phyloP scores from a whole-genome alignment of 2,329 filamentous ascomycete species.

The Botrytis byssoidea region DNA sequence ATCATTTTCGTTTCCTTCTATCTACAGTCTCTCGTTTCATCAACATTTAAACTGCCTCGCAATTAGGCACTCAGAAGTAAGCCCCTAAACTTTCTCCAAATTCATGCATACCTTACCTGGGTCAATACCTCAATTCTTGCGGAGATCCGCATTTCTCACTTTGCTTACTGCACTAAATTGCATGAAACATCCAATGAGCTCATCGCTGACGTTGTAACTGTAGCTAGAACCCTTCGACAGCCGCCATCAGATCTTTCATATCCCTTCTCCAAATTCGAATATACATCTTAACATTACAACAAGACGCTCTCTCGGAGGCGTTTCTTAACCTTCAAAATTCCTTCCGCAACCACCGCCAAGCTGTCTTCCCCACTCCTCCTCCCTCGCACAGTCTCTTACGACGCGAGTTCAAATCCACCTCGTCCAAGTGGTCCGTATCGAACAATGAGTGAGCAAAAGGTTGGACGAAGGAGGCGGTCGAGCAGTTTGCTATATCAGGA shows the following conservation, averaged over 20 bases:
- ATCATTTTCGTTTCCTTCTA: neutral
- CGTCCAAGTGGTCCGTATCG: conserved; percentile 52
- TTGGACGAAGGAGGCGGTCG: conserved; percentile 83
- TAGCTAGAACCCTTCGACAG: conserved; percentile 8
- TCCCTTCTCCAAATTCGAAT: neutral
- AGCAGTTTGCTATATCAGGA: conserved; percentile 98
- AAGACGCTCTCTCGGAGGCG: conserved; percentile 30
- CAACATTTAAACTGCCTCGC: neutral
- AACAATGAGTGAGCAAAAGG: conserved; percentile 61
- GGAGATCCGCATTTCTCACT: neutral
- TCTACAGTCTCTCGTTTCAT: conserved; percentile 5
- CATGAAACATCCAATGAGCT: conserved; percentile 13
- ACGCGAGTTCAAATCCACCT: conserved; percentile 71
- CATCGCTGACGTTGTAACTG: conserved; percentile 16
- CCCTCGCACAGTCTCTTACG: conserved; percentile 87
- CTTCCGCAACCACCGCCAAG: conserved; percentile 75
- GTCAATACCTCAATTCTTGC: neutral
- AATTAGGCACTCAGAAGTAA: conserved; percentile 9
- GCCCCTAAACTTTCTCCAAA: conserved; percentile 5
- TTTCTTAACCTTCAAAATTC: conserved; percentile 36
- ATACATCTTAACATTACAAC: neutral
- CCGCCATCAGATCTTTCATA: neutral
- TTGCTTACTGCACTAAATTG: conserved; percentile 2
- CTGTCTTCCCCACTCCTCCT: conserved; percentile 88
- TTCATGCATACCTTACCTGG: neutral